These are phyloP conservation scores for Rubia tinctorum DNA, from an alignment of 305 asterid genomes.

Conservation along the genomic window DNA sequence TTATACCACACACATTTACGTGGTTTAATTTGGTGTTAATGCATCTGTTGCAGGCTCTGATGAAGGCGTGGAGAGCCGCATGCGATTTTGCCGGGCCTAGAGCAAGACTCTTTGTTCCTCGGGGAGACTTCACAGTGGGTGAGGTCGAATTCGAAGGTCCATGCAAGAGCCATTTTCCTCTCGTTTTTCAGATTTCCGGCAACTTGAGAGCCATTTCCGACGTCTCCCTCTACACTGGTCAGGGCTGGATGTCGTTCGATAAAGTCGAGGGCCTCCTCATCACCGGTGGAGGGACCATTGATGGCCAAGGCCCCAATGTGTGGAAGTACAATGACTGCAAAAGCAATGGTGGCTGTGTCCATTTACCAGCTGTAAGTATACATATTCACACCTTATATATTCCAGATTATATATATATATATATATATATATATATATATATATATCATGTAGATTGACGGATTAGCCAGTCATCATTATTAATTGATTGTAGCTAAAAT, in stretches of 20 bases:
- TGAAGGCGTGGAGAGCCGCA: constrained; percentile 54
- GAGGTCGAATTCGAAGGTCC: constrained; percentile 53
- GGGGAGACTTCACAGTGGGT: constrained; percentile 38
- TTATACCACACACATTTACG: no score
- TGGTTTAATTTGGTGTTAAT: no score
- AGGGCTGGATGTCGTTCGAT: constrained; percentile 51
- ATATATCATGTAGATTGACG: no score
- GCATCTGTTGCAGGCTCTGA: constrained; percentile 39
- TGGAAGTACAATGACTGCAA: constrained; percentile 61
- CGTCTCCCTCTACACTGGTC: constrained; percentile 37
- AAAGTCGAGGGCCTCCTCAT: constrained; percentile 33
- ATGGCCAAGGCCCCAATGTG: constrained; percentile 43
- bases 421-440: no score
- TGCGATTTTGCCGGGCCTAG: constrained; percentile 34
- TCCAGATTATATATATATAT: no score
- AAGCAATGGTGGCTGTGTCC: constrained; percentile 36
- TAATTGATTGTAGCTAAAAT: no score
- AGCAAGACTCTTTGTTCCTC: constrained; percentile 42
- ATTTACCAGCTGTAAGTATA: constrained; percentile 47
- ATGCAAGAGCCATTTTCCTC: constrained; percentile 38
- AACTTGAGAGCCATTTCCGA: constrained; percentile 48
- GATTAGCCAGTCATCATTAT: no score
- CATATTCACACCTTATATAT: no score
- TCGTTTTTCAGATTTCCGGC: constrained; percentile 36
- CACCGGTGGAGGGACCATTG: constrained; percentile 57